phyloP scores from a whole-genome alignment of 2,329 filamentous ascomycete genomes.

The Nemania serpens region DNA sequence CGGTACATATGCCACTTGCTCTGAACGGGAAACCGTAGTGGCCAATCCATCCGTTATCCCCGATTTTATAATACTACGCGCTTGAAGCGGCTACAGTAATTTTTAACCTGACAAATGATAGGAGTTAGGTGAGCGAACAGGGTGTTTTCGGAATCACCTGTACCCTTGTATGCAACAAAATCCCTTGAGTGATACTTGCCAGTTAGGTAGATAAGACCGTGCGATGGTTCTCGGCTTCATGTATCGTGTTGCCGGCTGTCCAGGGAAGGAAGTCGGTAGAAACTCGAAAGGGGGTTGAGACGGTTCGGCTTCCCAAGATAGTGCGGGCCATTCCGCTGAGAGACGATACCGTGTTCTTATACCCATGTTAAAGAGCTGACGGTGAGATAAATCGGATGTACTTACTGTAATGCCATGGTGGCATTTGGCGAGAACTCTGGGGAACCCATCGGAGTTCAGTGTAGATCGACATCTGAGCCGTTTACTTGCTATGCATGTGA shows the following conservation, averaged over 20 bases:
- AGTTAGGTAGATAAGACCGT: neutral
- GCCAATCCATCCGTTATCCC: neutral
- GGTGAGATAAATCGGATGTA: neutral
- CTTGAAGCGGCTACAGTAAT: conserved; percentile 1
- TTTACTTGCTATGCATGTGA: no score
- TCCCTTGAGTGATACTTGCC: neutral
- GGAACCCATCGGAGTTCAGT: no score
- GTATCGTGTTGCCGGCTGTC: neutral
- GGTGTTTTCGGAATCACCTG: neutral
- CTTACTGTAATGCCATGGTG: no score
- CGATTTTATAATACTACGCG: neutral
- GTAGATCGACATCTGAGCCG: no score
- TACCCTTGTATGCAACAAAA: neutral
- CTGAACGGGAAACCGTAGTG: no score
- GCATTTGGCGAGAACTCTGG: no score
- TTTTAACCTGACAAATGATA: neutral
- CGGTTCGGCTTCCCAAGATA: neutral
- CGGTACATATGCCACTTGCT: no score
- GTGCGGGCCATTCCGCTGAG: neutral
- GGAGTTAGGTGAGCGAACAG: neutral
- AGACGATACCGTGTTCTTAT: neutral
- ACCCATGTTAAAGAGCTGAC: neutral
- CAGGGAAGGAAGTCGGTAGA: neutral
- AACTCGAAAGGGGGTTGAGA: neutral
- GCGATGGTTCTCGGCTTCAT: conserved; percentile 2